phyloP scores from a whole-genome alignment of 805 yeast species.

The Saturnispora ahearnii region DNA sequence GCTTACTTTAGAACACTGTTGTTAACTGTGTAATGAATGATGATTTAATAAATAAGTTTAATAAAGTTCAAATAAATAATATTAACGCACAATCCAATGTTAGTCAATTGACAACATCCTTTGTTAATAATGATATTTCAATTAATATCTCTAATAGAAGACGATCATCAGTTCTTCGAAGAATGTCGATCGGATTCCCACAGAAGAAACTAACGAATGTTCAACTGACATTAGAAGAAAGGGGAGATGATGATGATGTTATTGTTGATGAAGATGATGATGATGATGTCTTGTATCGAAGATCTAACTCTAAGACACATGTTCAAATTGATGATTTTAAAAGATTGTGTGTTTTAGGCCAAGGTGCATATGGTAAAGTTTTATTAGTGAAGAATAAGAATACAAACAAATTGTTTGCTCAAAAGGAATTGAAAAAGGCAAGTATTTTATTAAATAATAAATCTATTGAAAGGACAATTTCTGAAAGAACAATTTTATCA shows the following conservation, averaged over 20 bases:
- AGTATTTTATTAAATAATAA: conserved; percentile 46
- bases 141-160: conserved; percentile 10
- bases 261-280: conserved; percentile 4
- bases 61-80: background rate
- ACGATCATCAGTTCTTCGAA: conserved; percentile 23
- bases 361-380: conserved; percentile 86
- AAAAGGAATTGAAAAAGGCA: conserved; percentile 76
- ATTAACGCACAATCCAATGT: background rate
- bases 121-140: background rate
- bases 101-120: background rate
- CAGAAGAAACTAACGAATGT: conserved; percentile 1
- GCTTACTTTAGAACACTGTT: background rate
- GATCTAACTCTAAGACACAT: conserved; percentile 11
- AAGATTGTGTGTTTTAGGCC: conserved; percentile 65
- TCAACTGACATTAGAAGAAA: conserved; percentile 3
- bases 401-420: conserved; percentile 65
- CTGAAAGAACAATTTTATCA: conserved; percentile 61
- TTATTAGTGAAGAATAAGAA: conserved; percentile 54
- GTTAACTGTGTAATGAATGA: background rate
- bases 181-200: conserved; percentile 22
- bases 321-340: conserved; percentile 45
- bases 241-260: conserved; percentile 1
- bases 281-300: conserved; percentile 8
- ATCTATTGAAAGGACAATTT: conserved; percentile 62
- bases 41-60: background rate